Evolutionary conservation across 2,329 filamentous ascomycete species (phyloP), one percentile per base, ranked within the genome.

Genomic region (Trichoderma citrinoviride): DNA sequence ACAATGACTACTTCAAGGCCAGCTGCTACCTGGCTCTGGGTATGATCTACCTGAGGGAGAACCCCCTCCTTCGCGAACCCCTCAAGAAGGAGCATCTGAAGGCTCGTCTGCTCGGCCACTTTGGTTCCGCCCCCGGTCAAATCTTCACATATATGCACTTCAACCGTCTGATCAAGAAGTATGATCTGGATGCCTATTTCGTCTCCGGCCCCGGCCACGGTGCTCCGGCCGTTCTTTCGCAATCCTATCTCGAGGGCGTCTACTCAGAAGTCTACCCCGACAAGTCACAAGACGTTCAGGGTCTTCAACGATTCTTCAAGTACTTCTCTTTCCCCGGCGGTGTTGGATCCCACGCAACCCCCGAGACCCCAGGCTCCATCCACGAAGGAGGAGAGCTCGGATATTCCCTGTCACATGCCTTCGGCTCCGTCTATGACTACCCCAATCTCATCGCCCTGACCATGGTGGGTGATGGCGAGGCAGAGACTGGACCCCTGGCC

Each of bases 91-190:
- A 91, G 61, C 88, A 93, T 72, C 81, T 93, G 78, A 93, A 93
- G 78, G 82, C 84, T 66, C 86, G 90, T 68, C 80, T 93, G 8
- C 81, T 93, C 2, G 90, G 90, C 44, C 90, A 93, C 74, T 93
- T 91, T 82, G 90, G 90, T 61, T 91, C 89, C 3, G 90, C 90
- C 56, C 87, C 90, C n/a, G 90, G 90, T 15, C 90, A 93, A 76
- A 87, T 89, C 65, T 93, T 93, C 77, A 90, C 89, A 40, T 93
- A 88, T 76, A 90, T 92, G 79, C 90, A 93, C 78, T 90, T 92
- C 82, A 93, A 93, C 77, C 87, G 90, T 40, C 79, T 93, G 66
- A 92, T 93, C 81, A 92, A 90, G 76, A 93, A 92, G 77, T 90
- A 92, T 72, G 85, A 91, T 68, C 78, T 93, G 56, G 83, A 93